Evolutionary conservation across 2,329 filamentous ascomycete species (phyloP).

Genomic region (Ambrosiella beaveri): DNA sequence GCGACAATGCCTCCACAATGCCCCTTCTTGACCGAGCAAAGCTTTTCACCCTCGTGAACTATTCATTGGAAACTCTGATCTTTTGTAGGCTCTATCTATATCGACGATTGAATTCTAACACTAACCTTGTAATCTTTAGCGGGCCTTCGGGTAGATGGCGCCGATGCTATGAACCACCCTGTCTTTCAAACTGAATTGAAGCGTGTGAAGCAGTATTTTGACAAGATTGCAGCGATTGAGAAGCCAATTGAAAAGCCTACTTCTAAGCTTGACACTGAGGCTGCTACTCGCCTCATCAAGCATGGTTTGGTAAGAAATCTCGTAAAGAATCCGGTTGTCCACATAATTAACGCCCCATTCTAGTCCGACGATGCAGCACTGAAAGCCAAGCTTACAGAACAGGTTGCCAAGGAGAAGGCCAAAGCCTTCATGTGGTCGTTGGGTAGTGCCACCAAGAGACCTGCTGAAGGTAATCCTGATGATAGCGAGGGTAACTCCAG

Average conservation of each 20-base stretch:
- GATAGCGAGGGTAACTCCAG: slow-evolving; percentile 4
- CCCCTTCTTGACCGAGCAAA: slow-evolving; percentile 92
- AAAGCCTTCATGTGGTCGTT: slow-evolving; percentile 32
- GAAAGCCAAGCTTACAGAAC: slow-evolving; percentile 34
- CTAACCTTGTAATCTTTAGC: slow-evolving; percentile 26
- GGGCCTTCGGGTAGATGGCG: slow-evolving; percentile 60
- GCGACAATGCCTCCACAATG: slow-evolving; percentile 55
- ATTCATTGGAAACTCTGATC: slow-evolving; percentile 76
- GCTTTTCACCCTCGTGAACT: slow-evolving; percentile 72
- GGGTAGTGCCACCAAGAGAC: slow-evolving; percentile 23
- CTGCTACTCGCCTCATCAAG: slow-evolving; percentile 66
- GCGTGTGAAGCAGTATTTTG: slow-evolving; percentile 79
- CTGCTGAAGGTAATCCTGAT: slow-evolving; percentile 4
- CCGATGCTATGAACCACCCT: slow-evolving; percentile 67
- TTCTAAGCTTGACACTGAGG: slow-evolving; percentile 50
- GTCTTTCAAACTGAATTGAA: slow-evolving; percentile 65
- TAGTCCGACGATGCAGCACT: slow-evolving; percentile 35
- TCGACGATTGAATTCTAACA: slow-evolving; percentile 7
- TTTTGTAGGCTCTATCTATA: slow-evolving; percentile 45
- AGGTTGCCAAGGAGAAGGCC: slow-evolving; percentile 38
- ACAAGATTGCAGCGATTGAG: slow-evolving; percentile 71
- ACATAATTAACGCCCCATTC: neutral
- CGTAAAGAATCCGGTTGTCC: neutral
- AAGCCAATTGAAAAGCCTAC: slow-evolving; percentile 28
- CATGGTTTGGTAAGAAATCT: slow-evolving; percentile 47